Evolutionary conservation across 306 rosid species (phyloP).

Genomic region (Castanospermum australe): DNA sequence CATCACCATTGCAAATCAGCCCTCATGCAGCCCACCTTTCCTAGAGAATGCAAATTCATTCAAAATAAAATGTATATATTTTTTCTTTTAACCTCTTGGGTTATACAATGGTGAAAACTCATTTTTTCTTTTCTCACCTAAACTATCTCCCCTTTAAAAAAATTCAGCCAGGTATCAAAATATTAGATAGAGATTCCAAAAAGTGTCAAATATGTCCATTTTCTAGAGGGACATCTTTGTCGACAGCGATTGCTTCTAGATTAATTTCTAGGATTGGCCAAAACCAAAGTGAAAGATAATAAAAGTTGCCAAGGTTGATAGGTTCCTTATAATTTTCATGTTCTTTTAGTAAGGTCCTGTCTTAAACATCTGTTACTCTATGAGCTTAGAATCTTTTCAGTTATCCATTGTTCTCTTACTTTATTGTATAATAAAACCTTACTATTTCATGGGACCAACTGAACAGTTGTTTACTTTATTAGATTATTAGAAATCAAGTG

Average conservation of each 20-base stretch:
- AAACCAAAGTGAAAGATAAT: slow-evolving; percentile 11
- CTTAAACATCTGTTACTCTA: neutral
- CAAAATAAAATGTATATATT: neutral
- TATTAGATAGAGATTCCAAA: neutral
- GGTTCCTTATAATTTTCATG: slow-evolving; percentile 16
- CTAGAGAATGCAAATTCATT: neutral
- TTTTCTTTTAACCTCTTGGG: neutral
- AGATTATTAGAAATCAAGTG: neutral
- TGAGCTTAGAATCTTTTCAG: neutral
- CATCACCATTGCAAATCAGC: slow-evolving; percentile 20
- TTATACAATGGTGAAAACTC: neutral
- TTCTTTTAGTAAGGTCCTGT: neutral
- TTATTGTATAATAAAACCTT: neutral
- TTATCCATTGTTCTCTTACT: neutral
- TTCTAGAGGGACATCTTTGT: neutral
- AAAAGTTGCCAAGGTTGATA: slow-evolving; percentile 1
- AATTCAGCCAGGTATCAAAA: neutral
- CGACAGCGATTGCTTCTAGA: slow-evolving; percentile 26
- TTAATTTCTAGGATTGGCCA: slow-evolving; percentile 1
- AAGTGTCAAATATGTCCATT: slow-evolving; percentile 23
- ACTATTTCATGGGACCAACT: slow-evolving; percentile 10
- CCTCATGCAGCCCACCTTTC: slow-evolving; percentile 17
- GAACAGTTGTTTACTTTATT: neutral
- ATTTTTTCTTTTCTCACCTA: slow-evolving; percentile 12
- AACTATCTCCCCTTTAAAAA: neutral